Conservation (phyloP, 1,139 yeast species). For the Blastobotrys raffinosifermentans region DNA sequence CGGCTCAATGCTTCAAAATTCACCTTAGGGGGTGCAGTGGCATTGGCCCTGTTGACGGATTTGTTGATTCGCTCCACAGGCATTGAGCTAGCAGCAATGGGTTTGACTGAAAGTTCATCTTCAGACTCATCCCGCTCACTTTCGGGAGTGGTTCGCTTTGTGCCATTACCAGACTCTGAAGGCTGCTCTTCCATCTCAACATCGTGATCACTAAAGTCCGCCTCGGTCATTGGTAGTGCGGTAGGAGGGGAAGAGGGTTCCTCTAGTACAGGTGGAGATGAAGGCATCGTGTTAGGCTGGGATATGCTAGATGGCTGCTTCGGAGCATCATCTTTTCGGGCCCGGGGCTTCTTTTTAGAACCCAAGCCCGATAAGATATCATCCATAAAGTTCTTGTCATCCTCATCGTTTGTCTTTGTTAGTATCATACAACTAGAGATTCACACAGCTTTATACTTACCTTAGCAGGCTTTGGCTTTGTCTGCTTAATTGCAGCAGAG, state of each 20-base stretch:
- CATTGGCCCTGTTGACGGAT: constrained; percentile 1
- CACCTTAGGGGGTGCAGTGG: too few species aligned
- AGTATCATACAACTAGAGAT: constrained; percentile 1
- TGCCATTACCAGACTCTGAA: too few species aligned
- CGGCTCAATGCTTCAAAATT: not conserved
- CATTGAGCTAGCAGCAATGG: constrained; percentile 7
- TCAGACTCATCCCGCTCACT: constrained; percentile 10
- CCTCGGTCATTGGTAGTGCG: too few species aligned
- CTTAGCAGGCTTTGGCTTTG: constrained; percentile 8
- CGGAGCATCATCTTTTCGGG: not conserved
- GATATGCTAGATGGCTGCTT: not conserved
- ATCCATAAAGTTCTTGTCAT: constrained; percentile 30
- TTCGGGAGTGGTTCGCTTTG: too few species aligned
- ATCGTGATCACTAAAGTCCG: too few species aligned
- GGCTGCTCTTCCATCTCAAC: too few species aligned
- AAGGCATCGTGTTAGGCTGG: constrained; percentile 2
- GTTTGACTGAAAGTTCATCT: constrained; percentile 8
- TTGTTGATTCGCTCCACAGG: constrained; percentile 1
- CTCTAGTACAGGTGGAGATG: constrained; percentile 12
- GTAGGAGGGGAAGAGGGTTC: too few species aligned
- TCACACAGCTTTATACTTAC: constrained; percentile 8
- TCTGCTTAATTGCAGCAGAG: constrained; percentile 17
- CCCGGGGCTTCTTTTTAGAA: constrained; percentile 1
- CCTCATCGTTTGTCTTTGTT: constrained; percentile 17
- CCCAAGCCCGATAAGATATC: constrained; percentile 25